Evolutionary conservation across 2,329 filamentous ascomycete genomes (phyloP).

Genomic region (Fusarium anguioides): DNA sequence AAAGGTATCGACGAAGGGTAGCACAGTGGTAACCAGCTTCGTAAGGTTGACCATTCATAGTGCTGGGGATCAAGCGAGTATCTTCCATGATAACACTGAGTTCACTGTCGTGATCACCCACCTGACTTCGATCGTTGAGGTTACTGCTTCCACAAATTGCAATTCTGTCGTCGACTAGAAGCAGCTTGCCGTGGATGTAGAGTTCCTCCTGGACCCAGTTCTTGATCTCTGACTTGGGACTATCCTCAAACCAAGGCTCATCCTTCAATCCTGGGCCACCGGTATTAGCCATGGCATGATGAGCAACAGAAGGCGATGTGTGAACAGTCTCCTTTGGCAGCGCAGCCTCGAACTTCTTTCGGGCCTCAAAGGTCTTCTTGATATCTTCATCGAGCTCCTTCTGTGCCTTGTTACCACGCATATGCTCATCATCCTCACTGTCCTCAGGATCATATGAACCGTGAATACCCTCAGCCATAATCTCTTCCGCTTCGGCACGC

Average conservation of each 20-base stretch:
- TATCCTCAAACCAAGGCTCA: conserved; percentile 79
- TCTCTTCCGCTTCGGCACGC: conserved; percentile 86
- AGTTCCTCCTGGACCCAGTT: conserved; percentile 97
- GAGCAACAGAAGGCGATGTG: conserved; percentile 67
- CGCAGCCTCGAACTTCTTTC: conserved; percentile 64
- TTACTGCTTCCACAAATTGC: conserved; percentile 90
- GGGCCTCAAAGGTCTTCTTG: conserved; percentile 58
- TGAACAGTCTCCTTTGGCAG: conserved; percentile 52
- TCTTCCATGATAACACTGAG: conserved; percentile 92
- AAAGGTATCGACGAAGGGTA: conserved; percentile 83
- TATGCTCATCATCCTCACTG: conserved; percentile 61
- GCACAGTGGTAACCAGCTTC: conserved; percentile 84
- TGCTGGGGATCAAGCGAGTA: conserved; percentile 73
- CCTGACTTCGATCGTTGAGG: conserved; percentile 89
- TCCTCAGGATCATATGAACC: conserved; percentile 60
- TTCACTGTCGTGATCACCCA: conserved; percentile 91
- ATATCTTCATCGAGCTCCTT: conserved; percentile 51
- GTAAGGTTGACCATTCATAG: conserved; percentile 82
- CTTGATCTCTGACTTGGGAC: conserved; percentile 79
- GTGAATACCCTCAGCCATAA: conserved; percentile 81
- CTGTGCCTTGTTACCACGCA: conserved; percentile 55
- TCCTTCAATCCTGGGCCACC: conserved; percentile 66
- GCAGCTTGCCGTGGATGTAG: conserved; percentile 92
- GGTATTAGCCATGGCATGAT: conserved; percentile 79
- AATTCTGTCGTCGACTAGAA: conserved; percentile 87